Conservation (phyloP, 768 basidiomycete genomes). For the Asterophora parasitica region DNA sequence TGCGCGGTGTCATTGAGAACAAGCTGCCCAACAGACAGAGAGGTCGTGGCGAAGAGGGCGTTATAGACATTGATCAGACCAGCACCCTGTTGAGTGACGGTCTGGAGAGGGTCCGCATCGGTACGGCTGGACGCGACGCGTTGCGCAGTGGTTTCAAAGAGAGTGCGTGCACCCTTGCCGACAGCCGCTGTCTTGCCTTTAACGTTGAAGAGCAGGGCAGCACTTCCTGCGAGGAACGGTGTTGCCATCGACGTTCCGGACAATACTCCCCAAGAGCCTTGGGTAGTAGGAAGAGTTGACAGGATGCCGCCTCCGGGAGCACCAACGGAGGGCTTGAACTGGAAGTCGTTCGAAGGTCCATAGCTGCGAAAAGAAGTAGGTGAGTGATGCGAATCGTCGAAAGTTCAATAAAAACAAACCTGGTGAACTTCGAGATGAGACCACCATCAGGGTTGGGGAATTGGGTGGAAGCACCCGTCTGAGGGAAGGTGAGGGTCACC, state of each 20-base stretch:
- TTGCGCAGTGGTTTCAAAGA: slow-evolving; percentile 48
- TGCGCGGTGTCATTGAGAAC: slow-evolving; percentile 61
- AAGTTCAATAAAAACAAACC: no score
- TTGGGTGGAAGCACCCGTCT: no score
- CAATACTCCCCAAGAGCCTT: no score
- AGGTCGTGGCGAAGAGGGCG: slow-evolving; percentile 48
- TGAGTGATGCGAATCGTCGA: no score
- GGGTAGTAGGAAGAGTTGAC: no score
- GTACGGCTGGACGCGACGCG: slow-evolving; percentile 38
- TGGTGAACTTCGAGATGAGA: no score
- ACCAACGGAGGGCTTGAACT: no score
- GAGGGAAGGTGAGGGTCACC: no score
- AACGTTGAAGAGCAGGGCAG: slow-evolving; percentile 38
- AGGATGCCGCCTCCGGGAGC: no score
- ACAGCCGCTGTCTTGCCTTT: slow-evolving; percentile 30
- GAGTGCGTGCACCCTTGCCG: slow-evolving; percentile 26
- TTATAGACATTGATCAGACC: slow-evolving; percentile 55
- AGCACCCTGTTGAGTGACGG: slow-evolving; percentile 48
- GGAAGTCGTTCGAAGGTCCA: no score
- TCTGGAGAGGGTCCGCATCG: slow-evolving; percentile 47
- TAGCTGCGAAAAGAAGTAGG: no score
- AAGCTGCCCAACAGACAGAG: slow-evolving; percentile 54
- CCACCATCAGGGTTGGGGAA: no score
- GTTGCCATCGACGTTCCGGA: slow-evolving; percentile 43
- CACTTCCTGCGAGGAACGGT: slow-evolving; percentile 41